phyloP scores from a whole-genome alignment of 2,329 filamentous ascomycete genomes.

The Talaromyces atroroseus region DNA sequence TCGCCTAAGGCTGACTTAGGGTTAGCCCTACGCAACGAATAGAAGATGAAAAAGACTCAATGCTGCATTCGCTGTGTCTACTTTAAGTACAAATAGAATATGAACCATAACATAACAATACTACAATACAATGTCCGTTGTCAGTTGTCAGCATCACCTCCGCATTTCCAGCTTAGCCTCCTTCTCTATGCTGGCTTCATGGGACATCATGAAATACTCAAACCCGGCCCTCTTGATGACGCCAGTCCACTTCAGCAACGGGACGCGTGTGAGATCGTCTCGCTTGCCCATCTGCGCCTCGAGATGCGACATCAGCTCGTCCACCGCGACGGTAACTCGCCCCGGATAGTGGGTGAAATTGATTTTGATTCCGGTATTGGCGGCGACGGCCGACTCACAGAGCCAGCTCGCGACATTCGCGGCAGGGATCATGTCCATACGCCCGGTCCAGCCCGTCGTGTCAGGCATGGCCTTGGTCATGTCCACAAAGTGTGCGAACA shows the following conservation, averaged over 20 bases:
- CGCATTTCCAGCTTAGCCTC: too few relatives aligned
- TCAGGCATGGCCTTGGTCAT: neutral
- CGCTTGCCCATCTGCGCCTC: neutral
- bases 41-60: too few relatives aligned
- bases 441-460: neutral
- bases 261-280: neutral
- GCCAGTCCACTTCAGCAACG: conserved; percentile 1
- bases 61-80: too few relatives aligned
- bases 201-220: neutral
- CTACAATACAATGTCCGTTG: too few relatives aligned
- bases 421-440: neutral
- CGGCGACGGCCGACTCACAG: neutral
- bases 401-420: neutral
- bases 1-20: too few relatives aligned
- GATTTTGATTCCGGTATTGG: neutral
- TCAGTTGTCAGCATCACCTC: too few relatives aligned
- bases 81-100: too few relatives aligned
- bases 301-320: neutral
- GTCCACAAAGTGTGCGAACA: neutral
- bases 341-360: neutral
- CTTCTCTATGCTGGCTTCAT: neutral
- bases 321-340: too few relatives aligned
- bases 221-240: neutral
- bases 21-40: too few relatives aligned
- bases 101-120: too few relatives aligned